Evolutionary conservation across 2,329 filamentous ascomycete species (phyloP), one percentile per base, ranked within the genome.

Genomic region (Capronia epimyces): DNA sequence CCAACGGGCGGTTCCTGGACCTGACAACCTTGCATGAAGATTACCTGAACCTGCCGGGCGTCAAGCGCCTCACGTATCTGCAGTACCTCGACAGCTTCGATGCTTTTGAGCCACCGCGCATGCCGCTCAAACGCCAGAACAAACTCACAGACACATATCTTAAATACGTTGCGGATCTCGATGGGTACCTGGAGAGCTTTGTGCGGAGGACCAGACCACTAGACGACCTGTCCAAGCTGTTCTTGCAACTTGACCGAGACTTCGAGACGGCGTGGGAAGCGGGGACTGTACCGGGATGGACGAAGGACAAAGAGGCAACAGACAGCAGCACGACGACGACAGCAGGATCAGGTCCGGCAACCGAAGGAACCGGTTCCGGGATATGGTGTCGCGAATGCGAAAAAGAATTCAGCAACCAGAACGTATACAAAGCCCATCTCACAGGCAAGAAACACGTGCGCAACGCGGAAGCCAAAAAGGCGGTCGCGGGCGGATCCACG

Each of bases 91-190:
- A 95, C 59, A 71, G 83, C 1, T 97, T 98, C 67, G 93, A 98
- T 70, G 81, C 82, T 58, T 97, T 98, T 65, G 76, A 82, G 1
- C 78, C 83, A 0, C 86, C 86, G 3, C 77, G 83, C 43, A 80
- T 86, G 43, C 83, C 83, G 10, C 77, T 95, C 57, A 91, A 87
- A 65, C 78, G 87, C 44, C 73, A 77, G 24, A 87, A 95, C 65
- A 98, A 97, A 73, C 73, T 94, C 69, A 95, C 87, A 1, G 90
- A 97, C 61, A 81, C 85, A 61, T 98, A 97, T 68, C 95, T 97
- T 69, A 81, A 81, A 57, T 98, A 98, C 64, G 80, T 96, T 9
- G 84, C 84, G 36, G 81, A 85, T 31, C 73, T 98, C 51, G 83
- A 86, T 49, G 76, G 79, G 16, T 97, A 98, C 62, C 77, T 98